Evolutionary conservation across 129 eudicot genomes (phyloP), one percentile per base, ranked within the genome.

Genomic region (Glebionis coronaria): DNA sequence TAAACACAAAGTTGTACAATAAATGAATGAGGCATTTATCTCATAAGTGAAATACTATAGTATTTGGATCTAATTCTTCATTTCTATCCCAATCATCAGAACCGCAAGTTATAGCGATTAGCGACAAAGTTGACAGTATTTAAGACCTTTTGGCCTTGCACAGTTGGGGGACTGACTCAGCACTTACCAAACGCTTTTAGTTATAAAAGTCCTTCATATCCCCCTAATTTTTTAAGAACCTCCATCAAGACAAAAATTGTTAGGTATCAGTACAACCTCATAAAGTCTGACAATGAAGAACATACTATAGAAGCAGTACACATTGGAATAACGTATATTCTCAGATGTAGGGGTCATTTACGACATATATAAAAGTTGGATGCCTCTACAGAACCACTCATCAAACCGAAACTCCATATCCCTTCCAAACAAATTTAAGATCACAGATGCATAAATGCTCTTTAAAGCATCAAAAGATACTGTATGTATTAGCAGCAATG

Each of bases 291-390:
- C 40, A 47, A 44, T 69, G n/a, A 15, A 13, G 3, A 49, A 49
- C 28, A 15, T 15, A 66, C 15, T 23, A 25, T 49, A 44, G 20
- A 4, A 21, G 55, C 55, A 69, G 55, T 28, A 69, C 9, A 15
- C 56, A 69, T 57, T 44, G n/a, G 42, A 27, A 56, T 69, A 69
- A 55, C 74, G 14, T 69, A 21, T 44, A 42, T 25, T 46, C 10
- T n/a, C 3, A 1, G 3, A 27, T 45, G 57, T 9, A 14, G 61
- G 16, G 11, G 44, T 46, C 59, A 59, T 12, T 4, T 16, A 59
- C 12, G 10, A 46, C 12, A 16, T 16, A 59, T 12, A 31, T 28
- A 70, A 27, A 71, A 28, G n/a, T 8, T 9, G 9, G 13, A 57
- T 11, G 44, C 73, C 42, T 35, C 42, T 35, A 35, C 42, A 6